Evolutionary conservation across 2,329 filamentous ascomycete species (phyloP).

Genomic region (Sarocladium brachiariae): DNA sequence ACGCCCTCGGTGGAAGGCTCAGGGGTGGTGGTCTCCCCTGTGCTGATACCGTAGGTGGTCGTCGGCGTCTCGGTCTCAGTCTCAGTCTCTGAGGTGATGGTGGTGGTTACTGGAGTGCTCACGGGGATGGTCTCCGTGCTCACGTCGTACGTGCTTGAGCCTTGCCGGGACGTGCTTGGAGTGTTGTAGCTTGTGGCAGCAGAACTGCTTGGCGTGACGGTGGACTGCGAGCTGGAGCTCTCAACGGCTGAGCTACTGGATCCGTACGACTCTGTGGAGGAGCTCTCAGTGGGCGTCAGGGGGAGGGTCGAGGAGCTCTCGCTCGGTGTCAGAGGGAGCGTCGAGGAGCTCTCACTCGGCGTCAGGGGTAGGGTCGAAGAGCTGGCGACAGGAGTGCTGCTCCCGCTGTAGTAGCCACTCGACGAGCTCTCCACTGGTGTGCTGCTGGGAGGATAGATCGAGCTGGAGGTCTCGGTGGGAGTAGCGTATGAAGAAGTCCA

Average conservation of each 20-base stretch:
- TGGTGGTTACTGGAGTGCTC: neutral
- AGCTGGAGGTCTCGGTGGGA: neutral
- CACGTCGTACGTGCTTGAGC: slow-evolving; percentile 6
- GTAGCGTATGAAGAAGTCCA: neutral
- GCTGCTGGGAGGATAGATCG: neutral
- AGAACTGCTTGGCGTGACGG: too few species aligned
- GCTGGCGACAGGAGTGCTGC: neutral
- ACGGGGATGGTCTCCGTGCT: slow-evolving; percentile 4
- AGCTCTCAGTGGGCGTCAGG: neutral
- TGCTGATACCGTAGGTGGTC: neutral
- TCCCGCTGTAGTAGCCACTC: neutral
- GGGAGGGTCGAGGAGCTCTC: neutral
- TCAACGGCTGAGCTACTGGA: neutral
- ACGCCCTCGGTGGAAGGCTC: neutral
- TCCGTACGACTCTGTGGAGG: neutral
- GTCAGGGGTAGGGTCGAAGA: too few species aligned
- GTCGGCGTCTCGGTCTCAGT: neutral
- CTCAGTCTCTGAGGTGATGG: neutral
- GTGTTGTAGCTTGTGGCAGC: neutral
- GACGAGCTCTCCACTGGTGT: neutral
- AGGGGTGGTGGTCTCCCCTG: neutral
- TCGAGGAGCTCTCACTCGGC: neutral
- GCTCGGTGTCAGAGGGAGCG: neutral
- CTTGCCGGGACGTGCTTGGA: neutral
- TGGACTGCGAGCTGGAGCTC: neutral